Conservation (phyloP, 129 eudicot species). For the Flaveria trinervia region DNA sequence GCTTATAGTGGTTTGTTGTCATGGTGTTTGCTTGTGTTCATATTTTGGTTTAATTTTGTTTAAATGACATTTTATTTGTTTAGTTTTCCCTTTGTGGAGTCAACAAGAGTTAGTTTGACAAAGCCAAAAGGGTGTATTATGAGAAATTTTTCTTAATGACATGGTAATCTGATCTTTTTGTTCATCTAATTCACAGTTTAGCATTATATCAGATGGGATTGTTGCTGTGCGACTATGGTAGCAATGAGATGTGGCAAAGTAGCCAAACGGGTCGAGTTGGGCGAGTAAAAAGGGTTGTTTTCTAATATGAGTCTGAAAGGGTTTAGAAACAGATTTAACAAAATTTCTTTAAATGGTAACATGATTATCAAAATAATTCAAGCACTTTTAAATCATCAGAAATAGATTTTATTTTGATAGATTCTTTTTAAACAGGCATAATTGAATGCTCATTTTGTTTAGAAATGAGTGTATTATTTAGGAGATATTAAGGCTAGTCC, state of each 20-base stretch:
- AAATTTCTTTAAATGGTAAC: background rate
- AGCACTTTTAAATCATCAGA: too few species aligned
- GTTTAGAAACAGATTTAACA: background rate
- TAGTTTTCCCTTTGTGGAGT: conserved; percentile 1
- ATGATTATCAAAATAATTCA: background rate
- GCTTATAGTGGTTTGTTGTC: conserved; percentile 26
- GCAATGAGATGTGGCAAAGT: background rate
- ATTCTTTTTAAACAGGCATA: background rate
- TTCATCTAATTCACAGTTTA: background rate
- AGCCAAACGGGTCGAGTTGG: background rate
- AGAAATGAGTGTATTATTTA: too few species aligned
- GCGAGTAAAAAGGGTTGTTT: background rate
- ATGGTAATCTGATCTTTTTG: conserved; percentile 2
- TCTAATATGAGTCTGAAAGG: background rate
- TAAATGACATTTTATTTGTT: conserved; percentile 21
- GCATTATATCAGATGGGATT: background rate
- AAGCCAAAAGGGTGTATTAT: conserved; percentile 24
- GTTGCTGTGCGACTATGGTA: background rate
- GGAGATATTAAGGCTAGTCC: too few species aligned
- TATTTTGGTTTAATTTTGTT: conserved; percentile 24
- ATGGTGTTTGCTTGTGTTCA: conserved; percentile 17
- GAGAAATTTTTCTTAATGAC: conserved; percentile 17
- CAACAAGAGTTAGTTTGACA: conserved; percentile 24
- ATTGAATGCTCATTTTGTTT: too few species aligned
- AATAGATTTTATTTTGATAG: background rate